Base-by-base conservation (phyloP, 108 stramenopile genomes). In the Nitzschia sp. region DNA sequence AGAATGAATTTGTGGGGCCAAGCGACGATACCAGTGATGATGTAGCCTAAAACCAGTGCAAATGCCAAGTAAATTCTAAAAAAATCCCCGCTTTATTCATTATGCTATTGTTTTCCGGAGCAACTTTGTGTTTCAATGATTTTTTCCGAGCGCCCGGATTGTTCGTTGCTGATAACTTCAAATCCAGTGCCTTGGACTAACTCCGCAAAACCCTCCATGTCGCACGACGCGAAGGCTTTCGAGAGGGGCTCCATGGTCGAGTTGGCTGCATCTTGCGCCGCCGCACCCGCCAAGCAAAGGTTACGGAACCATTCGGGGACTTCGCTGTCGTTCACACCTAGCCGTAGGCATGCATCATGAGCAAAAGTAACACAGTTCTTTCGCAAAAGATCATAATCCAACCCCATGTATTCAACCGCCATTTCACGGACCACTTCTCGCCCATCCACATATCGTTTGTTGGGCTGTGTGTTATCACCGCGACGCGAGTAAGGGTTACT, bases 301-400 rank as follows among this genome's bases (percentile, higher is more conserved):
- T 92, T 88, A 36, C 82, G 79, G 60, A 92, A 92, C 91, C 91
- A 92, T 16, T 75, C 73, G 2, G 91, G 91, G 50, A 92, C 89
- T 63, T 92, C 91, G 22, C 79, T 78, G n/a, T 92, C 81, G 22
- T 75, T 57, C 17, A 89, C 77, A n/a, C 86, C 85, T 53, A 92
- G 54, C 19, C 88, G 71, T 0, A 84, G 44, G 66, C 91, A 92
- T 1, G 80, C 91, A 76, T 92, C 91, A 55, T 59, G 77, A 0
- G 88, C 85, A 73, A 93, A 93, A 32, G 92, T 85, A 56, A 87
- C 88, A 68, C 92, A 93, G 63, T 93, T 93, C 65, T 89, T 93
- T 25, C 89, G 71, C 1, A 93, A 66, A 8, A 93, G 36, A 59
- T 93, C 88, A 59, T 93, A 93, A 63, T 90, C 89, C 1, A 59